Evolutionary conservation across 2,329 filamentous ascomycete genomes (phyloP), one percentile per base, ranked within the genome.

Genomic region (Setomelanomma holmii): DNA sequence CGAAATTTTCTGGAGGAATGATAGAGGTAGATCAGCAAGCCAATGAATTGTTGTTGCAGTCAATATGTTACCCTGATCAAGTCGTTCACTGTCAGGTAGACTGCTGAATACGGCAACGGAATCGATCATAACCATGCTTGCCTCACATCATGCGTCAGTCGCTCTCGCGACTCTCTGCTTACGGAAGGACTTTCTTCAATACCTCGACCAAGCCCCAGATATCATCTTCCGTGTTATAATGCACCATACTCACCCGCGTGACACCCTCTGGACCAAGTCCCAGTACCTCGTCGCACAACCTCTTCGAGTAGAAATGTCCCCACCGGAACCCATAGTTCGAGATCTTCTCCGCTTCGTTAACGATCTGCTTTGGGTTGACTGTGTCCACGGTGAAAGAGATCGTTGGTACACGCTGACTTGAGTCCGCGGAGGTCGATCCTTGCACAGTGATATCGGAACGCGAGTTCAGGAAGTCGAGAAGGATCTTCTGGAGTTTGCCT

Each of bases 191-290:
- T 56, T 79, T 78, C 53, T 86, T 81, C 49, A 88, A 62, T 1
- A 81, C 76, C 30, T 76, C 75, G 17, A 86, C 78, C 49, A 86
- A 78, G 7, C 69, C 76, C 40, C 77, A 73, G 3, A 87, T 77
- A 66, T 88, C 86, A 3, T 85, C 81, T 60, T 84, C 84, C 2
- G 86, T 89, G 62, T 91, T 91, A 66, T 91, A 91, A 72, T 90
- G 88, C 48, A 88, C 81, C 78, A 90, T 79, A 62, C 86, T 89
- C n/a, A 90, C 85, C 56, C 89, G 80, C 4, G 89, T 80, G 7
- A 90, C 83, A 0, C 87, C 89, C 59, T 89, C 81, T 7, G 82
- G 77, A 0, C 78, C 80, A 43, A 89, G 72, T 0, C 79, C 79
- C 33, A 90, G 66, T 0, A 89, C 75, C 1, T 88, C 83, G 51